Evolutionary conservation across 1,284 basidiomycete genomes (phyloP), one percentile per base, ranked within the genome.

Genomic region (Cutaneotrichosporon cyanovorans): DNA sequence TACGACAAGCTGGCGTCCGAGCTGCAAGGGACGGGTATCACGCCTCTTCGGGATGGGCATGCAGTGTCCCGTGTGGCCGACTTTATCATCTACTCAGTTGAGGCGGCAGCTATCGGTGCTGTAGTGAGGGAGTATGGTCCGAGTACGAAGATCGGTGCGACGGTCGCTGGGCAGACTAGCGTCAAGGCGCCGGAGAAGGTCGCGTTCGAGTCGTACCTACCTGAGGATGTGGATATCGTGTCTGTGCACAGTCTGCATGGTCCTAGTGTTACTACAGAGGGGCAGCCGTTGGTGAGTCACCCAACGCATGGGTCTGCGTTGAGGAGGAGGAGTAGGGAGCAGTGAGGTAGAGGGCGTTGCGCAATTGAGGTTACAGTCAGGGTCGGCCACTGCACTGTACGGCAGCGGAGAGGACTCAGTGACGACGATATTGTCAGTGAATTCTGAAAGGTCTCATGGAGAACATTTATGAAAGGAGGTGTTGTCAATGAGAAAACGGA

Each of bases 191-290:
- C 95, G 0, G 93, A 98, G 67, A 82, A 80, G 56, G 78, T 71
- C 1, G 93, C 95, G 0, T 98, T 98, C 63, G 92, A 98, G 56
- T 80, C 80, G 45, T 78, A 89, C 63, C 80, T 97, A 0, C 95
- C 93, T 0, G 56, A 73, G 7, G 93, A 98, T 61, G 83, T 87
- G 14, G 78, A 85, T 58, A 92, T 98, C 58, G 80, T 96, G 37
- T 95, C 90, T 0, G 82, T 90, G 50, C 93, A 98, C 72, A 96
- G 91, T 16, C 74, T 98, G 33, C 93, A 98, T 69, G 93, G 92
- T 0, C 93, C 93, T 0, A 83, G 81, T 15, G 90, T 98, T 14
- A 85, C 85, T 35, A 83, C 92, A 0, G 76, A 83, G n/a, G 91
- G 86, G 1, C 93, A 98, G 63, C 91, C 93, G 8, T 72, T 98